Percentiles rank a stretch among this genome's conserved stretches.
Evolutionary conservation across 257 asterid species (phyloP).

Genomic region (Rehmannia glutinosa): DNA sequence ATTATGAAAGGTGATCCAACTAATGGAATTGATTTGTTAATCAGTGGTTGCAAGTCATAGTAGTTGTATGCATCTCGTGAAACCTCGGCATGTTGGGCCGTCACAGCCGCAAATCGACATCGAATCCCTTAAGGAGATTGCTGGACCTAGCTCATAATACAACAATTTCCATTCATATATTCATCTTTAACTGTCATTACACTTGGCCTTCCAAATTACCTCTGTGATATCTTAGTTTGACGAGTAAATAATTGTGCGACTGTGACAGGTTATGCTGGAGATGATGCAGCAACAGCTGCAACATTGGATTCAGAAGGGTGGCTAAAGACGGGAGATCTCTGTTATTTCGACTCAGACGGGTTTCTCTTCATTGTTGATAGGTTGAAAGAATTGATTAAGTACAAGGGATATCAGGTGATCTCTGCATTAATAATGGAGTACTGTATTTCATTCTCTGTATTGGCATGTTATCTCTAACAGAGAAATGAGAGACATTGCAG

Average conservation of each 20-base stretch:
- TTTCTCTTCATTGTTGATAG: conserved; percentile 80
- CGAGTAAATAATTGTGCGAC: neutral
- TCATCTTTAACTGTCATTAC: too few species aligned
- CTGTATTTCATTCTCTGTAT: neutral
- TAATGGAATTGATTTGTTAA: neutral
- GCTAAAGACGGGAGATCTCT: conserved; percentile 93
- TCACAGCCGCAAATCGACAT: too few species aligned
- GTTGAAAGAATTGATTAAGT: conserved; percentile 85
- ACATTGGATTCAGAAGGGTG: conserved; percentile 88
- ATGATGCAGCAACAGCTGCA: conserved; percentile 75
- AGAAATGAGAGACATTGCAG: conserved; percentile 34
- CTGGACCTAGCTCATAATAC: too few species aligned
- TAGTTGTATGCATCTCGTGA: neutral
- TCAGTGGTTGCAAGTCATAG: neutral
- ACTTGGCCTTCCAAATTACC: neutral
- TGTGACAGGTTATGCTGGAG: conserved; percentile 78
- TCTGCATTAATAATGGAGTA: neutral
- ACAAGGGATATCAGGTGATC: conserved; percentile 91
- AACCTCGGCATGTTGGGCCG: too few species aligned
- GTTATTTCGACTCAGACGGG: conserved; percentile 83
- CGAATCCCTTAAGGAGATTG: too few species aligned
- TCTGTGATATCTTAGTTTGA: neutral
- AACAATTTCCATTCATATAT: too few species aligned
- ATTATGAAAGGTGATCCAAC: conserved; percentile 93
- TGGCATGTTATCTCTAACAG: neutral